Conservation (phyloP, 169 alveolate genomes). For the Cryptosporidium canis region DNA sequence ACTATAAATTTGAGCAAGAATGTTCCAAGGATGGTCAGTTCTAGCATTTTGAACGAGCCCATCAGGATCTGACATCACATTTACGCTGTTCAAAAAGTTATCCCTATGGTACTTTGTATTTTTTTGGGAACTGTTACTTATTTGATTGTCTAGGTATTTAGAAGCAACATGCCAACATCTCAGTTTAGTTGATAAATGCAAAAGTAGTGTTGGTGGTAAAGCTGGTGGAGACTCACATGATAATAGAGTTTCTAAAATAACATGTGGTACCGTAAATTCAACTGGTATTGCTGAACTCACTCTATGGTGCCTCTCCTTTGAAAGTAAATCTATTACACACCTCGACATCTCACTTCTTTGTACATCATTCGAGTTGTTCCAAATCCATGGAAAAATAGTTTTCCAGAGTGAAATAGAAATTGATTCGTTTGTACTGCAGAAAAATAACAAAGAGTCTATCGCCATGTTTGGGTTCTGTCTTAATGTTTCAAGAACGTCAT, state of each 20-base stretch:
- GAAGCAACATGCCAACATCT: slow-evolving; percentile 72
- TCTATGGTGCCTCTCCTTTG: slow-evolving; percentile 68
- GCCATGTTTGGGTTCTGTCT: background rate
- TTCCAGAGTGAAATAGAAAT: slow-evolving; percentile 48
- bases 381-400: slow-evolving; percentile 55
- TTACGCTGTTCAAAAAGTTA: background rate
- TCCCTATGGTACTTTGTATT: background rate
- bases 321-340: slow-evolving; percentile 47
- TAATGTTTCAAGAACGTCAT: background rate
- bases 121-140: background rate
- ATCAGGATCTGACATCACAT: background rate
- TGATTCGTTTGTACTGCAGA: slow-evolving; percentile 37
- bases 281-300: slow-evolving; percentile 67
- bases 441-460: slow-evolving; percentile 29
- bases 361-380: background rate
- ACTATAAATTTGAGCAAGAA: slow-evolving; percentile 57
- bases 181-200: slow-evolving; percentile 48
- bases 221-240: slow-evolving; percentile 42
- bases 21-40: slow-evolving; percentile 37
- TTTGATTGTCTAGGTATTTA: slow-evolving; percentile 22
- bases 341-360: background rate
- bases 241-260: slow-evolving; percentile 7
- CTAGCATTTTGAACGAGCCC: background rate
- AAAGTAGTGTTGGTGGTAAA: slow-evolving; percentile 30
- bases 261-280: slow-evolving; percentile 60